Percentiles rank a stretch among this genome's conserved stretches.
Conservation (phyloP, 2,329 filamentous ascomycete species). For the Claviceps sp. region DNA sequence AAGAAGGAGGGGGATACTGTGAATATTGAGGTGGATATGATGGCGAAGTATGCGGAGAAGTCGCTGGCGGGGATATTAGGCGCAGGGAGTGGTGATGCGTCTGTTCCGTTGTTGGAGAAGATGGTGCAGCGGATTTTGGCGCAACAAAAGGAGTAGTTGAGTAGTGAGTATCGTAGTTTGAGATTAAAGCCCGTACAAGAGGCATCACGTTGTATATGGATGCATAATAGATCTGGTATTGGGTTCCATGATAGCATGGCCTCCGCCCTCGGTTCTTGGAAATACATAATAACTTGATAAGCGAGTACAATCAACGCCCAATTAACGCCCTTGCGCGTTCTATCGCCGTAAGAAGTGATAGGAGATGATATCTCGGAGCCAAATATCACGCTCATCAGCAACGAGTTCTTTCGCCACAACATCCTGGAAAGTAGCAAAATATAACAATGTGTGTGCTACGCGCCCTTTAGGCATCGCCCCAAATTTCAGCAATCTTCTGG, state of each 20-base stretch:
- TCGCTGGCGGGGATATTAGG: slow-evolving; percentile 62
- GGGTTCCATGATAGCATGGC: too few relatives aligned
- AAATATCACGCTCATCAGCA: too few relatives aligned
- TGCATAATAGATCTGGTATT: too few relatives aligned
- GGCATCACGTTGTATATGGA: too few relatives aligned
- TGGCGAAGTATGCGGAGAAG: slow-evolving; percentile 80
- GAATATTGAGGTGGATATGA: slow-evolving; percentile 87
- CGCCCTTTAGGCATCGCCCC: slow-evolving; percentile 37
- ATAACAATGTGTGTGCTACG: too few relatives aligned
- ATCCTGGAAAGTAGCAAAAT: too few relatives aligned
- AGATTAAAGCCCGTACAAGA: too few relatives aligned
- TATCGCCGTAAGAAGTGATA: too few relatives aligned
- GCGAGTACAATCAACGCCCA: background rate
- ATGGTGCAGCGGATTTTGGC: slow-evolving; percentile 65
- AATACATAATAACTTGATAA: background rate
- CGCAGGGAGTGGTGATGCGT: slow-evolving; percentile 35
- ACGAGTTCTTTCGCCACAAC: too few relatives aligned
- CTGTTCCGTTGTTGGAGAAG: slow-evolving; percentile 50
- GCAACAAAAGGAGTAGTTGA: slow-evolving; percentile 28
- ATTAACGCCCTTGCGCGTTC: too few relatives aligned
- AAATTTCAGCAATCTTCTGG: slow-evolving; percentile 57
- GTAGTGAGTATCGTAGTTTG: background rate
- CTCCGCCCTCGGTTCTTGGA: too few relatives aligned
- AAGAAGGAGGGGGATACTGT: slow-evolving; percentile 73
- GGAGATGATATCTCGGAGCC: too few relatives aligned